Percentiles rank a stretch among this genome's conserved stretches.
Evolutionary conservation across 257 asterid species (phyloP).

Genomic region (Anisodus tanguticus): DNA sequence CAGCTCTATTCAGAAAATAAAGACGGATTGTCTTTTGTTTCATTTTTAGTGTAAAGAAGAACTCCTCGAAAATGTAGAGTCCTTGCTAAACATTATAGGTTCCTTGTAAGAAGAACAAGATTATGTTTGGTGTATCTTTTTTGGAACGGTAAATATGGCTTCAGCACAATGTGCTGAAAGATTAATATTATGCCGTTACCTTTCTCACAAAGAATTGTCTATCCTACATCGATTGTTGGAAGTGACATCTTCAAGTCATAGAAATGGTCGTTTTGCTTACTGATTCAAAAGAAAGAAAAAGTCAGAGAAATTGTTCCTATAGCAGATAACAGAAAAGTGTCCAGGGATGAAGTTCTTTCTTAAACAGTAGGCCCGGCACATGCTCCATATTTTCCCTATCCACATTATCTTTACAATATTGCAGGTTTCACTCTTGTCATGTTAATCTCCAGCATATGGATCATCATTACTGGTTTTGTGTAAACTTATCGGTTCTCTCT

Average conservation of each 20-base stretch:
- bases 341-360: not conserved
- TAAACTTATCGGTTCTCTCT: not conserved
- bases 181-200: too few relatives aligned
- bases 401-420: not conserved
- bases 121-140: not conserved
- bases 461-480: not conserved
- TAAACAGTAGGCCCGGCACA: not conserved
- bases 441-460: not conserved
- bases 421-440: conserved; percentile 1
- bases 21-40: not conserved
- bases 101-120: not conserved
- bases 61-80: not conserved
- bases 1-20: not conserved
- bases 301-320: not conserved
- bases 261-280: conserved; percentile 16
- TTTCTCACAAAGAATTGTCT: not conserved
- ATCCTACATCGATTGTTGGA: not conserved
- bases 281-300: not conserved
- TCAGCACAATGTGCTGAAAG: not conserved
- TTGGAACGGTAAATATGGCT: not conserved
- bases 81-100: not conserved
- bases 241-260: not conserved
- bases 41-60: not conserved
- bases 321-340: not conserved
- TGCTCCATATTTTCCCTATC: not conserved